Conservation (phyloP, 2,329 filamentous ascomycete species). For the Aspergillus sojae region DNA sequence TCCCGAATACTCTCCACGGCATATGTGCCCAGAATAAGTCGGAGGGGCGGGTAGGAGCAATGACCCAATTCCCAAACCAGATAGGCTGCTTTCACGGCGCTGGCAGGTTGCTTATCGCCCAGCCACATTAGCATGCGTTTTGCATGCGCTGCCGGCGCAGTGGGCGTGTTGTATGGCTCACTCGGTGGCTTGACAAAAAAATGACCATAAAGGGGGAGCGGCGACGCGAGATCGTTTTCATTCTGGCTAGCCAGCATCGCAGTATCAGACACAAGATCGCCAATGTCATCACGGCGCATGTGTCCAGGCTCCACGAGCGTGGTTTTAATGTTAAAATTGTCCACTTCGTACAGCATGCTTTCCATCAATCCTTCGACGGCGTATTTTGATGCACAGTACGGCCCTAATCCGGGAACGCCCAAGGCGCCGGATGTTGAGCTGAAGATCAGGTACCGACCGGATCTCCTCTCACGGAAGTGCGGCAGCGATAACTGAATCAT, state of each 20-base stretch:
- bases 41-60: slow-evolving; percentile 87
- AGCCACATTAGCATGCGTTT: slow-evolving; percentile 93
- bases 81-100: slow-evolving; percentile 89
- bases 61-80: slow-evolving; percentile 93
- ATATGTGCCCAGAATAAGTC: slow-evolving; percentile 86
- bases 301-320: slow-evolving; percentile 91
- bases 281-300: slow-evolving; percentile 76
- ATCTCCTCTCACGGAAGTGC: slow-evolving; percentile 76
- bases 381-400: slow-evolving; percentile 96
- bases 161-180: slow-evolving; percentile 75
- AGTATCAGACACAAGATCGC: slow-evolving; percentile 34
- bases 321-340: slow-evolving; percentile 87
- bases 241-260: slow-evolving; percentile 25
- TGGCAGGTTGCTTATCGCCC: slow-evolving; percentile 87
- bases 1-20: slow-evolving; percentile 96
- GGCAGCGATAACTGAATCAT: slow-evolving; percentile 88
- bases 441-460: slow-evolving; percentile 89
- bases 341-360: slow-evolving; percentile 94
- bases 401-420: slow-evolving; percentile 89
- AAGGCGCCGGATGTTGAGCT: slow-evolving; percentile 88
- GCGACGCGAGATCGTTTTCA: slow-evolving; percentile 42
- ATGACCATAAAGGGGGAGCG: slow-evolving; percentile 82
- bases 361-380: slow-evolving; percentile 95
- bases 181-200: slow-evolving; percentile 87
- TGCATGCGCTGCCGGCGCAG: slow-evolving; percentile 83